Base-by-base conservation (phyloP, 176 grass and related monocot species). In the Cenchrus purpureus region DNA sequence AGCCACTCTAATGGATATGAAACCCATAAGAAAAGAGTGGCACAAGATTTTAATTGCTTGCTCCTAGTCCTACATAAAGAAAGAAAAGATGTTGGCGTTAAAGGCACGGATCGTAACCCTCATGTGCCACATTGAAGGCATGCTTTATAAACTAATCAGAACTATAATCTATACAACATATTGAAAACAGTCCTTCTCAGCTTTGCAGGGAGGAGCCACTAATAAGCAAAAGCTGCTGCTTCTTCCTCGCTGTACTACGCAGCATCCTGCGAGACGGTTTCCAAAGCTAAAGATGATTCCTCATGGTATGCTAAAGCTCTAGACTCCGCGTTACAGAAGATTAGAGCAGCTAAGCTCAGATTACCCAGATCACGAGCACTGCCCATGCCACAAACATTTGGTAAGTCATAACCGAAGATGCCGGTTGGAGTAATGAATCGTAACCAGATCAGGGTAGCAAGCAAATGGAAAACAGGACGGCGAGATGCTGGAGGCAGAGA, bases 201-300 rank as follows among this genome's bases (percentile, higher is more conserved):
- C 51, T 60, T 69, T 62, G 14, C 17, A 28, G 16, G 48, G 66
- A 56, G 28, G 14, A 42, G 28, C 57, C 75, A 79, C 19, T 60
- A 16, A 61, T 60, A 16, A 61, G 34, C 53, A 57, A 79, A 86
- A 78, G 57, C 0, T 28, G 4, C 5, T 19, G 52, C 5, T 25
- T 51, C 52, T 79, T 67, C 60, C 6, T 20, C 16, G 22, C 12
- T 82, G 83, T 71, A 49, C 28, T 71, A 49, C 28, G 66, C 84
- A 71, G 50, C 11, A 40, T 34, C 82, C 83, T 63, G 62, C 8
- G 17, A 62, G 59, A 82, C 83, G 84, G 19, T 45, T 42, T 32
- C 16, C 9, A n/a, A 68, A 50, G 74, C 57, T 74, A 82, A 82
- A 83, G 12, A 73, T 2, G 50, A 45, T 54, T 79, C 60, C 51